These are phyloP conservation scores for Cupressus sempervirens DNA, from an alignment of 75 land plant genomes.

Conservation along the genomic window DNA sequence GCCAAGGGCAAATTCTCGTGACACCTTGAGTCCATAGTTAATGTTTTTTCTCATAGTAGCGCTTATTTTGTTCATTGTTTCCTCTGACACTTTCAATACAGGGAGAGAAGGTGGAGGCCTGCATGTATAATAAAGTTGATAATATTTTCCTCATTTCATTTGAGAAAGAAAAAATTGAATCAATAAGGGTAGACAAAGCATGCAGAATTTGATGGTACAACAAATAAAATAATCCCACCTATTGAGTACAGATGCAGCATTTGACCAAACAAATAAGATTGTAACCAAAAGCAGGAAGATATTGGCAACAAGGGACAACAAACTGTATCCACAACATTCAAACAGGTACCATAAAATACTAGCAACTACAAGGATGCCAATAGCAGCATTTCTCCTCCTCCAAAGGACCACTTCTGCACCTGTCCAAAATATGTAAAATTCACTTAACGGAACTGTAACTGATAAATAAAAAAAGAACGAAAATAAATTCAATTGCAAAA, in stretches of 20 bases:
- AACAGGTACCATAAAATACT: conserved; percentile 50
- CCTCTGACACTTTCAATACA: conserved; percentile 25
- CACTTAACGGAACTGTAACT: neutral
- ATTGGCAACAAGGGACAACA: conserved; percentile 49
- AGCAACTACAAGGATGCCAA: conserved; percentile 20
- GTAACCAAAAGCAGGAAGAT: conserved; percentile 47
- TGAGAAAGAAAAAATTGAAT: neutral
- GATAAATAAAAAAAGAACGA: too few species aligned
- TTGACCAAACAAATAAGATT: conserved; percentile 80
- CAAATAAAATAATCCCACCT: conserved; percentile 30
- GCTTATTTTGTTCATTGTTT: conserved; percentile 20
- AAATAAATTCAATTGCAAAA: too few species aligned
- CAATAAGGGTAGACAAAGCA: neutral
- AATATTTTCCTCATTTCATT: neutral
- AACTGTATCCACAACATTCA: conserved; percentile 58
- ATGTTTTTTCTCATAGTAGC: conserved; percentile 12
- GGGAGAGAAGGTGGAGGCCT: conserved; percentile 35
- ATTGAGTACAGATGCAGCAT: conserved; percentile 64
- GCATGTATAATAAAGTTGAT: neutral
- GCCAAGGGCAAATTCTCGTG: conserved; percentile 33
- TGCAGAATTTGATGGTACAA: neutral
- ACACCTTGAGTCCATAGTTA: conserved; percentile 21
- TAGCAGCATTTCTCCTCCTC: conserved; percentile 30
- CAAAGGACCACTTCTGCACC: conserved; percentile 73
- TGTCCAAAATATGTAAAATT: conserved; percentile 17